These are phyloP conservation scores for Trichoderma citrinoviride DNA, from an alignment of 2,329 filamentous ascomycete species.

Conservation along the genomic window DNA sequence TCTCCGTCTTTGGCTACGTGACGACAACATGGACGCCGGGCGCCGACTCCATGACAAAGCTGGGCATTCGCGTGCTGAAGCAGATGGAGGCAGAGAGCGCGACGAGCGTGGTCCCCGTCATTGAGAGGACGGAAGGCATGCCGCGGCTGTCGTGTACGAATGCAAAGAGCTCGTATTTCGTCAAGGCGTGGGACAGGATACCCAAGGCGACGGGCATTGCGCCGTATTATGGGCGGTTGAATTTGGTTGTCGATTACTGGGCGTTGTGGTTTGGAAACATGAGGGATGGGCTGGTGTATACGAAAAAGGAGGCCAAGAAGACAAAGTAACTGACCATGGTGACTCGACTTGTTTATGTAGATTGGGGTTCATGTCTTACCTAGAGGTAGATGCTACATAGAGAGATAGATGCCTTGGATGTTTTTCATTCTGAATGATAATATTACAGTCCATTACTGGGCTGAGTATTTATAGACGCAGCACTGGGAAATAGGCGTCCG, in stretches of 20 bases:
- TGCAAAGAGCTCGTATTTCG: constrained; percentile 37
- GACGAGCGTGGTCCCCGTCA: constrained; percentile 46
- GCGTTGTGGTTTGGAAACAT: constrained; percentile 34
- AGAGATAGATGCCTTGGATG: too few species aligned
- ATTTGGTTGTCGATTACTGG: constrained; percentile 33
- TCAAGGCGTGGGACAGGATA: constrained; percentile 37
- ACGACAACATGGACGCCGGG: constrained; percentile 67
- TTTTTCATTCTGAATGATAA: too few species aligned
- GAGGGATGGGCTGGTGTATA: constrained; percentile 35
- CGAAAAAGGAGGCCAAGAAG: constrained; percentile 29
- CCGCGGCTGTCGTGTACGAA: constrained; percentile 30
- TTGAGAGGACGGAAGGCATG: constrained; percentile 30
- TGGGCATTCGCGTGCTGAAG: constrained; percentile 51
- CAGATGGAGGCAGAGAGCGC: constrained; percentile 50
- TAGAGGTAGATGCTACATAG: not conserved
- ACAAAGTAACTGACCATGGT: not conserved
- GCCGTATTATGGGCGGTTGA: constrained; percentile 38
- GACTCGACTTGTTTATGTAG: not conserved
- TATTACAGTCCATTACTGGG: too few species aligned
- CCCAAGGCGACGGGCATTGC: constrained; percentile 37
- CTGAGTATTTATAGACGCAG: too few species aligned
- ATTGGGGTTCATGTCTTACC: too few species aligned
- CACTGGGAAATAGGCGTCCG: too few species aligned
- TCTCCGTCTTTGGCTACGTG: constrained; percentile 62
- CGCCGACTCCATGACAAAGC: constrained; percentile 50